Evolutionary conservation across 805 yeast genomes (phyloP).

Genomic region (Cyberlindnera lachancei): DNA sequence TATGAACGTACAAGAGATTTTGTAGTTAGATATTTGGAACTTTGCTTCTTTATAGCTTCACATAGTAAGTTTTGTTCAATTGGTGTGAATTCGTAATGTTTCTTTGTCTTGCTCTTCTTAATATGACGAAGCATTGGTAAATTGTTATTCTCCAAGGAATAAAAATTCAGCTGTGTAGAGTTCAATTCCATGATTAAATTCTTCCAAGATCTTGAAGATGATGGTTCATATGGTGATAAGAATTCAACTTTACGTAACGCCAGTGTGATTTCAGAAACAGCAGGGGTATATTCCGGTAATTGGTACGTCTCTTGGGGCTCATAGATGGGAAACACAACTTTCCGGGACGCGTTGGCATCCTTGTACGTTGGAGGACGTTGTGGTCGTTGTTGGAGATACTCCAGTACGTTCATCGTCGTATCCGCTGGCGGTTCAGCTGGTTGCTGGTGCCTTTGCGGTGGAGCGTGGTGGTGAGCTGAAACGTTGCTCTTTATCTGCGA

Average conservation of each 20-base stretch:
- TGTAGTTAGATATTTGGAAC: slow-evolving; percentile 8
- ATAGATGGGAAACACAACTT: slow-evolving; percentile 27
- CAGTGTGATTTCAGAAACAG: slow-evolving; percentile 52
- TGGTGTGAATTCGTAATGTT: slow-evolving; percentile 18
- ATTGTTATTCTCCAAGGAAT: slow-evolving; percentile 36
- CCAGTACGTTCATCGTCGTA: slow-evolving; percentile 12
- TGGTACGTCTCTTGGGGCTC: slow-evolving; percentile 21
- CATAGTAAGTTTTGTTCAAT: slow-evolving; percentile 20
- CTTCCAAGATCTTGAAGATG: slow-evolving; percentile 66
- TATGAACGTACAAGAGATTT: slow-evolving; percentile 48
- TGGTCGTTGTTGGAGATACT: slow-evolving; percentile 13
- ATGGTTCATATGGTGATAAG: slow-evolving; percentile 67
- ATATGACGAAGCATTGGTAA: slow-evolving; percentile 23
- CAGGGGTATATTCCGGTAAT: slow-evolving; percentile 61
- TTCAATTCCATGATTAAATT: slow-evolving; percentile 64
- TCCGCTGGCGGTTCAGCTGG: no score
- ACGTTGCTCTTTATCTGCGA: no score
- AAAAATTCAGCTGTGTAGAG: slow-evolving; percentile 78
- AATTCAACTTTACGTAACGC: slow-evolving; percentile 66
- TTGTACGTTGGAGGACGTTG: slow-evolving; percentile 12
- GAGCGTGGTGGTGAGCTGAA: no score
- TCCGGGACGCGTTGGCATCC: slow-evolving; percentile 5
- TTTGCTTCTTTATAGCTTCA: slow-evolving; percentile 12
- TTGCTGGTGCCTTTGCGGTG: no score
- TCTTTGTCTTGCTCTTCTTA: slow-evolving; percentile 23